Conservation (phyloP, 2,329 filamentous ascomycete genomes). For the Alternaria alternata region DNA sequence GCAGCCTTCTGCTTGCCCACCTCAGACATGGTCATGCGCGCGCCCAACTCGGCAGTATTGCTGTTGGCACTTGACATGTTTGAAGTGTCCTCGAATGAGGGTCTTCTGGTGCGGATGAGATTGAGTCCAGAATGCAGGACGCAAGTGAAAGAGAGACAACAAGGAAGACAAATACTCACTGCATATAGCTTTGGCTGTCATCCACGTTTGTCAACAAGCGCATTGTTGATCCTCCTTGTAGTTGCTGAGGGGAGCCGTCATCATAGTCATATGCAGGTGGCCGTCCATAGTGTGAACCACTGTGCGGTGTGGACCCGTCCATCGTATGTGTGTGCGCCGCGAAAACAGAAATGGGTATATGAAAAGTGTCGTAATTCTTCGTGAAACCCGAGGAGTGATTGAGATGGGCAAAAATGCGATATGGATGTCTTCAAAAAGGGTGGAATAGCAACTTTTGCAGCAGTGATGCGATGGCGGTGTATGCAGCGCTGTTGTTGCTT, state of each 20-base stretch:
- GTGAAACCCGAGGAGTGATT: conserved; percentile 16
- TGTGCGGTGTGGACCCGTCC: conserved; percentile 47
- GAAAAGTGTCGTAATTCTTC: conserved; percentile 3
- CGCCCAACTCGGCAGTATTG: conserved; percentile 45
- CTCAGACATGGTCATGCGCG: conserved; percentile 34
- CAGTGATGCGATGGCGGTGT: conserved; percentile 11
- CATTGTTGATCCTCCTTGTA: conserved; percentile 57
- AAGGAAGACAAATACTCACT: conserved; percentile 51
- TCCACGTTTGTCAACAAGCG: conserved; percentile 59
- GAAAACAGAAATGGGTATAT: conserved; percentile 4
- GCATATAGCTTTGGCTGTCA: conserved; percentile 52
- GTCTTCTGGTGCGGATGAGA: conserved; percentile 36
- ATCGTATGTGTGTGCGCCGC: conserved; percentile 29
- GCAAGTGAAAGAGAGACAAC: conserved; percentile 34
- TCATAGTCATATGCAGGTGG: conserved; percentile 58
- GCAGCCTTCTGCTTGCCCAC: conserved; percentile 42
- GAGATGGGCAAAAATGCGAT: conserved; percentile 23
- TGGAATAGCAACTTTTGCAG: conserved; percentile 14
- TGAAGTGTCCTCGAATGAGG: conserved; percentile 43
- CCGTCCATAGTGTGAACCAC: conserved; percentile 48
- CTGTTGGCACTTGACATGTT: conserved; percentile 45
- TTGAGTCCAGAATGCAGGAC: conserved; percentile 31
- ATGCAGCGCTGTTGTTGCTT: conserved; percentile 19
- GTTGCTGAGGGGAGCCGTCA: conserved; percentile 43
- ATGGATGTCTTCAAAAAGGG: conserved; percentile 27